Conservation (phyloP, 2,329 filamentous ascomycete genomes). For the Clarireedia paspali region DNA sequence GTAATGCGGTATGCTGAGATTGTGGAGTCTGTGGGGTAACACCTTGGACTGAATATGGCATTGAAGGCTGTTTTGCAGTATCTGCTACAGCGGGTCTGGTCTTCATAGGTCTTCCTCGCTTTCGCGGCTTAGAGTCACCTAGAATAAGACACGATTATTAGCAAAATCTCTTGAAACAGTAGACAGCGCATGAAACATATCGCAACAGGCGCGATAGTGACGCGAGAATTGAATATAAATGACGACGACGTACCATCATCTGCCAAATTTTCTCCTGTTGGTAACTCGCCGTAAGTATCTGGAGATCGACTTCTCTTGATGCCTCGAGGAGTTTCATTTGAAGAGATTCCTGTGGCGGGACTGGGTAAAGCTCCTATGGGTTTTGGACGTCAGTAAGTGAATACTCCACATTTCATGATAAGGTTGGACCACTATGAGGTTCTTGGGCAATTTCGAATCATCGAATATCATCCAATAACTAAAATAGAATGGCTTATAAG, state of each 20-base stretch:
- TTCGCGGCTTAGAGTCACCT: slow-evolving; percentile 36
- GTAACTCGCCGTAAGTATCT: slow-evolving; percentile 48
- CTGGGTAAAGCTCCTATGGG: slow-evolving; percentile 23
- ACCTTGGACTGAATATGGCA: slow-evolving; percentile 36
- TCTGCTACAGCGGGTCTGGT: slow-evolving; percentile 42
- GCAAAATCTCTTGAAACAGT: slow-evolving; percentile 14
- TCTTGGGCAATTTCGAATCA: not conserved
- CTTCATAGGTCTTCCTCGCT: slow-evolving; percentile 31
- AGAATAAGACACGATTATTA: slow-evolving; percentile 21
- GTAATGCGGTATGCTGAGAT: slow-evolving; percentile 30
- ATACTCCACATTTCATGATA: not conserved
- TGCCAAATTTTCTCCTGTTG: slow-evolving; percentile 48
- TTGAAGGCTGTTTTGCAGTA: slow-evolving; percentile 40
- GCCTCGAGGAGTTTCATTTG: slow-evolving; percentile 54
- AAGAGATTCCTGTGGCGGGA: slow-evolving; percentile 38
- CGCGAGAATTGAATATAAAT: slow-evolving; percentile 9
- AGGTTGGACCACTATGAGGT: not conserved
- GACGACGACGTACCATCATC: slow-evolving; percentile 62
- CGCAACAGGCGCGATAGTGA: slow-evolving; percentile 19
- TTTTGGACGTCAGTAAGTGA: not conserved
- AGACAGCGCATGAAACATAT: slow-evolving; percentile 23
- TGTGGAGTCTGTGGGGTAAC: slow-evolving; percentile 49
- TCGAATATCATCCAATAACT: not conserved
- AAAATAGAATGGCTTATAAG: not conserved
- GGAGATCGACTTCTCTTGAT: slow-evolving; percentile 73